Conservation (phyloP, 2,329 filamentous ascomycete genomes). For the Paecilomyces sp. region DNA sequence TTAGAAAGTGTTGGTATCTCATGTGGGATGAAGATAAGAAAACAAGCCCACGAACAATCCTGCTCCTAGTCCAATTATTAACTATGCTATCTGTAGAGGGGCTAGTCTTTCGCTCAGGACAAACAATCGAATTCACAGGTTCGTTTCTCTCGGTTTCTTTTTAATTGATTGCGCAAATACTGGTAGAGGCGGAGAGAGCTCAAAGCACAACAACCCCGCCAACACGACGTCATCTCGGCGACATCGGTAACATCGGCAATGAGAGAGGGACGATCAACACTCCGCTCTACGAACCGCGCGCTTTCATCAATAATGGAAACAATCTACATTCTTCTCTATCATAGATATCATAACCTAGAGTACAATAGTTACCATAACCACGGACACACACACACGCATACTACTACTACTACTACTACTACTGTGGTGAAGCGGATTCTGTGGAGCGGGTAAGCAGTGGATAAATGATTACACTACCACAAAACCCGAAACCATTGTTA, state of each 20-base stretch:
- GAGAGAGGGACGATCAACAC: neutral
- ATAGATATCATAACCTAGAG: neutral
- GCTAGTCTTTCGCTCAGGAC: neutral
- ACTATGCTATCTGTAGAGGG: neutral
- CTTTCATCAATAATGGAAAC: neutral
- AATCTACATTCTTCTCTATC: neutral
- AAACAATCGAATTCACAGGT: neutral
- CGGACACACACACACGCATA: no score
- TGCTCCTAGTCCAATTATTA: neutral
- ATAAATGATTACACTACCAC: neutral
- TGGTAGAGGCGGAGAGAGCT: neutral
- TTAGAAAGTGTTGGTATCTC: constrained; percentile 16
- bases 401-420: no score
- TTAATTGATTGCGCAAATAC: neutral
- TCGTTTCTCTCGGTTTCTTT: neutral
- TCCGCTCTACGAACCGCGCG: neutral
- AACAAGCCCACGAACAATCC: neutral
- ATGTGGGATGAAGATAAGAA: constrained; percentile 3
- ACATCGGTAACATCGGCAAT: neutral
- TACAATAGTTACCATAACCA: no score
- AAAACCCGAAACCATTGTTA: neutral
- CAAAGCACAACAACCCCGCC: neutral
- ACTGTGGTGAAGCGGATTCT: no score
- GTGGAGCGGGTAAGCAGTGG: neutral
- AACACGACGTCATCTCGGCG: neutral